Conservation (phyloP, 148 eudicot genomes). For the Rheum nobile region DNA sequence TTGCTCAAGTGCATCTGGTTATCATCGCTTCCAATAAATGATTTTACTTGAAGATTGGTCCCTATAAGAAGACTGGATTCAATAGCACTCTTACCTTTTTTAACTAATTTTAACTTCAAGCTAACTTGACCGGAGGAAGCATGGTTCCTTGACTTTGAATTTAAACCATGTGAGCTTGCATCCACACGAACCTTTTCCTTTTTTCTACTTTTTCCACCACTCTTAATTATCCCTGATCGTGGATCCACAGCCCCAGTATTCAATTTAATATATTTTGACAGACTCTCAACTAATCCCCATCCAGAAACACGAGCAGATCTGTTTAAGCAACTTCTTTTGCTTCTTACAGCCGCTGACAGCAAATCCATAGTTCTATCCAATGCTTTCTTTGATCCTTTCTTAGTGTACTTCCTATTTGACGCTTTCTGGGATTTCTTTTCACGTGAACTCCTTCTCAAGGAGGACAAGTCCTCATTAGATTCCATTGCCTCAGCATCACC, state of each 20-base stretch:
- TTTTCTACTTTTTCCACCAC: slow-evolving; percentile 29
- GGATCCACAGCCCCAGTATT: slow-evolving; percentile 15
- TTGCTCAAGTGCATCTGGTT: slow-evolving; percentile 12
- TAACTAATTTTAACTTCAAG: slow-evolving; percentile 59
- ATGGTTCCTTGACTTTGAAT: slow-evolving; percentile 19
- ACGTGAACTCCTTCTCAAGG: slow-evolving; percentile 35
- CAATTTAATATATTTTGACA: slow-evolving; percentile 27
- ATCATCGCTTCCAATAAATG: slow-evolving; percentile 12
- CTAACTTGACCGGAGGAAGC: slow-evolving; percentile 43
- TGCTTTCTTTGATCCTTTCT: slow-evolving; percentile 16
- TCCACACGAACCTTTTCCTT: slow-evolving; percentile 20
- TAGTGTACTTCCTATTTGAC: slow-evolving; percentile 9
- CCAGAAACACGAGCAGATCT: slow-evolving; percentile 44
- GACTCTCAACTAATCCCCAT: slow-evolving; percentile 48
- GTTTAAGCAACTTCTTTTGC: slow-evolving; percentile 50
- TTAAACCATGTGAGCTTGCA: slow-evolving; percentile 16
- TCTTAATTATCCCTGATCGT: slow-evolving; percentile 20
- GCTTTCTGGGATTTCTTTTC: slow-evolving; percentile 22
- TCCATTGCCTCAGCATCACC: slow-evolving; percentile 13
- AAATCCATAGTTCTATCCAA: slow-evolving; percentile 15
- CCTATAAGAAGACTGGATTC: slow-evolving; percentile 10
- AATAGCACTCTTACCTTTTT: slow-evolving; percentile 18
- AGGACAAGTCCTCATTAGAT: slow-evolving; percentile 1
- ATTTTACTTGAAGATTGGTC: slow-evolving; percentile 2
- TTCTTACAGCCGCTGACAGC: slow-evolving; percentile 40